Evolutionary conservation across 768 basidiomycete species (phyloP).

Genomic region (Pholiota conissans): DNA sequence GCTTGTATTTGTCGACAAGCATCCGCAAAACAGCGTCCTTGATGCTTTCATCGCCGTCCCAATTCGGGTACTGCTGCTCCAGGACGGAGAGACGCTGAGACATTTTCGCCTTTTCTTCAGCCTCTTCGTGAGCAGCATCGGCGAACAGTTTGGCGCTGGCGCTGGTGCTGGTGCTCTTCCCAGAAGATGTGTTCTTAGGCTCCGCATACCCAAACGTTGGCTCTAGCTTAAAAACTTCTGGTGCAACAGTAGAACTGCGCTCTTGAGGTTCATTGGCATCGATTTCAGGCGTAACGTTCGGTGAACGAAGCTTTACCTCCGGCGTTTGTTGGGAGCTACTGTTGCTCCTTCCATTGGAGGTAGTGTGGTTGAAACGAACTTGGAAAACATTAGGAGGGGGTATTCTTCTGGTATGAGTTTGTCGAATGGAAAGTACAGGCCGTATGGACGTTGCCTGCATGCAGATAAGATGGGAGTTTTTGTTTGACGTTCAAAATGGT

Average conservation of each 20-base stretch:
- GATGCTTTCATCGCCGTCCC: slow-evolving; percentile 76
- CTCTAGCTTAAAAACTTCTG: too few relatives aligned
- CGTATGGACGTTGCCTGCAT: slow-evolving; percentile 16
- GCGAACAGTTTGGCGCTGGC: slow-evolving; percentile 66
- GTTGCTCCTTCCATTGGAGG: too few relatives aligned
- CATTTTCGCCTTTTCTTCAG: slow-evolving; percentile 23
- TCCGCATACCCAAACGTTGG: too few relatives aligned
- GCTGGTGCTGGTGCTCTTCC: background rate
- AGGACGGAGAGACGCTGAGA: slow-evolving; percentile 20
- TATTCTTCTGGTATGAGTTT: background rate
- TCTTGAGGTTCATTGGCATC: too few relatives aligned
- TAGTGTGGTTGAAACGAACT: background rate
- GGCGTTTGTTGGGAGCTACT: too few relatives aligned
- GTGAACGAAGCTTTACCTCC: too few relatives aligned
- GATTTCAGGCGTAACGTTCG: too few relatives aligned
- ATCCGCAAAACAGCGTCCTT: slow-evolving; percentile 77
- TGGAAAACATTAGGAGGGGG: background rate
- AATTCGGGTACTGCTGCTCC: slow-evolving; percentile 59
- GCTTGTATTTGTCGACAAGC: slow-evolving; percentile 87
- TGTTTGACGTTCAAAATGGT: background rate
- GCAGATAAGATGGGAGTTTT: slow-evolving; percentile 10
- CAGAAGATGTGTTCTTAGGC: too few relatives aligned
- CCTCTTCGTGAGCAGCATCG: slow-evolving; percentile 59
- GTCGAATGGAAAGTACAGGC: background rate
- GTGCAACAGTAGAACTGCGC: too few relatives aligned